Evolutionary conservation across 768 basidiomycete genomes (phyloP).

Genomic region (Fomitopsis serialis): DNA sequence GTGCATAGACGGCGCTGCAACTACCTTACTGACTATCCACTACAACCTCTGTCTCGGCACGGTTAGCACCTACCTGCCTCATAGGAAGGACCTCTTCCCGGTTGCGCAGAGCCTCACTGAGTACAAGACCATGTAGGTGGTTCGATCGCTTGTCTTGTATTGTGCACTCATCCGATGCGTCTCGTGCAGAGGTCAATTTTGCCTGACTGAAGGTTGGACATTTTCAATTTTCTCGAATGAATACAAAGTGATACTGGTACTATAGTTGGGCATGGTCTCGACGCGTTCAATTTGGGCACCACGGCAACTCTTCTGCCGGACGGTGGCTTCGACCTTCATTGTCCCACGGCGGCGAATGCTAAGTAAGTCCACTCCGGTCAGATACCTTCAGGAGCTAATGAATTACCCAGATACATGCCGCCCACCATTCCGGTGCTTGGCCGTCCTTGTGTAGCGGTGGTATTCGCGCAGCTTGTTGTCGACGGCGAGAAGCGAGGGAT

Average conservation of each 20-base stretch:
- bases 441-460: constrained; percentile 31
- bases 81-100: constrained; percentile 23
- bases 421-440: constrained; percentile 33
- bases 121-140: background rate
- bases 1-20: constrained; percentile 25
- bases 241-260: too few species aligned
- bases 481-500: constrained; percentile 30
- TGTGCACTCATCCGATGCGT: background rate
- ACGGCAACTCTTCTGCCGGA: constrained; percentile 32
- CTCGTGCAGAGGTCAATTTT: constrained; percentile 33
- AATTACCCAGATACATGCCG: constrained; percentile 36
- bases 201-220: constrained; percentile 44
- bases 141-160: background rate
- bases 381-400: too few species aligned
- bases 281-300: constrained; percentile 38
- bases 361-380: too few species aligned
- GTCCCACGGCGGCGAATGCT: constrained; percentile 16
- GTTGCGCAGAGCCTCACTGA: background rate
- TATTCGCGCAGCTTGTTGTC: constrained; percentile 35
- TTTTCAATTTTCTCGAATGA: too few species aligned
- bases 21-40: constrained; percentile 32
- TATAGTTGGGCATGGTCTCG: constrained; percentile 42
- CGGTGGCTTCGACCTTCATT: constrained; percentile 35
- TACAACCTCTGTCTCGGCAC: constrained; percentile 35
- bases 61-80: too few species aligned